Base-by-base conservation (phyloP, 495 filamentous ascomycete species). In the Penicillium herquei region DNA sequence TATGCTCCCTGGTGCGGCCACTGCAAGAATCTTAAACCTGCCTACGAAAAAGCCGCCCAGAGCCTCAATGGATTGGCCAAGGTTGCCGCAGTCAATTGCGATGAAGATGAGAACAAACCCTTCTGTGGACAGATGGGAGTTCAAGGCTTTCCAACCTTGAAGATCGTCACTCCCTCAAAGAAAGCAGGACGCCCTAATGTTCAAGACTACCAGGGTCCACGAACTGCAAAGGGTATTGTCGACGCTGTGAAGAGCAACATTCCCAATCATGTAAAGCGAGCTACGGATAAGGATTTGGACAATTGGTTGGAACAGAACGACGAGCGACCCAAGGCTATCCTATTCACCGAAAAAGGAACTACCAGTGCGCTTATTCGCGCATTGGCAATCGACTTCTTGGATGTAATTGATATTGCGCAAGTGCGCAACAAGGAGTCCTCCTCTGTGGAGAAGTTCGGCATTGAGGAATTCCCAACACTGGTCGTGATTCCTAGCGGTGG, bases 1-100 rank as follows among this genome's bases (percentile, higher is more conserved):
- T 97, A 96, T 64, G 90, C 90, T 7, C 91, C 90, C 35, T 96
- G 89, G 95, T 97, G 94, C 62, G 94, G 94, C 18, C 95, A 98
- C 69, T 98, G 94, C 75, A 78, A 96, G 69, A 96, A 87, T 71
- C 86, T 99, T 58, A 91, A 96, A 71, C 94, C 94, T 0, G 89
- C 91, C 50, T 99, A 91, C 73, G 94, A 97, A 64, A 96, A 96
- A 71, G 92, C 87, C 3, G 95, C 94, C 39, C 89, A 88, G 66
- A 88, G 84, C 58, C 86, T 99, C 44, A 84, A 88, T 14, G 95
- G 94, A 7, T 76, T 99, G 31, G 94, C 91, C 51, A 94, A 96
- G 63, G 93, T 98, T 31, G 95, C 89, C 11, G 94, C 94, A 33
- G 79, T 99, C 59, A 90, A 99, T 70, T 99, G 94, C 73, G 94